These are phyloP conservation scores for Magnolia officinalis DNA, from an alignment of 164 flowering plant species.

Conservation along the genomic window DNA sequence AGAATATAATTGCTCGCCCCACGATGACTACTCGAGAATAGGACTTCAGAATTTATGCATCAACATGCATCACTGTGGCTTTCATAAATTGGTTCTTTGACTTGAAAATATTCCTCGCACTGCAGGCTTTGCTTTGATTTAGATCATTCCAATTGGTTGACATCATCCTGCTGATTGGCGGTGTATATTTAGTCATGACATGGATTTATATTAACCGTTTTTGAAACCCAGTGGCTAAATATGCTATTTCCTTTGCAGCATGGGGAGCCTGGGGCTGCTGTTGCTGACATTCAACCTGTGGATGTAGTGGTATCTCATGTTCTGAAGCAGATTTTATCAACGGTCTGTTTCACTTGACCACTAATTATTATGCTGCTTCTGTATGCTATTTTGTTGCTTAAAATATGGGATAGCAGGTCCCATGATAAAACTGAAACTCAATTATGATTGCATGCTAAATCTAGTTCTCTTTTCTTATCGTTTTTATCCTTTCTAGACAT, in stretches of 20 bases:
- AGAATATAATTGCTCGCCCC: background rate
- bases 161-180: background rate
- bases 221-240: background rate
- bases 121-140: background rate
- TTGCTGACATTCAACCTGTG: conserved; percentile 72
- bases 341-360: conserved; percentile 30
- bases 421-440: background rate
- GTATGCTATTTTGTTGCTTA: background rate
- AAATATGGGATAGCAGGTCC: background rate
- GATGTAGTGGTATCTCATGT: conserved; percentile 85
- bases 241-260: conserved; percentile 50
- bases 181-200: background rate
- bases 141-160: background rate
- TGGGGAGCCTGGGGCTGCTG: conserved; percentile 98
- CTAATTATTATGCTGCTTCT: conserved; percentile 1
- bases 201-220: background rate
- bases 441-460: background rate
- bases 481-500: background rate
- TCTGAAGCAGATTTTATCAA: conserved; percentile 70
- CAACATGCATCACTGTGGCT: background rate
- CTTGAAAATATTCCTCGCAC: background rate
- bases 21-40: background rate
- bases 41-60: background rate
- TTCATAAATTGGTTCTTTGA: background rate
- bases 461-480: background rate